Percentiles rank a stretch among this genome's conserved stretches.
phyloP scores from a whole-genome alignment of 192 early-diverging fungal species.

The Neocallimastix lanati region DNA sequence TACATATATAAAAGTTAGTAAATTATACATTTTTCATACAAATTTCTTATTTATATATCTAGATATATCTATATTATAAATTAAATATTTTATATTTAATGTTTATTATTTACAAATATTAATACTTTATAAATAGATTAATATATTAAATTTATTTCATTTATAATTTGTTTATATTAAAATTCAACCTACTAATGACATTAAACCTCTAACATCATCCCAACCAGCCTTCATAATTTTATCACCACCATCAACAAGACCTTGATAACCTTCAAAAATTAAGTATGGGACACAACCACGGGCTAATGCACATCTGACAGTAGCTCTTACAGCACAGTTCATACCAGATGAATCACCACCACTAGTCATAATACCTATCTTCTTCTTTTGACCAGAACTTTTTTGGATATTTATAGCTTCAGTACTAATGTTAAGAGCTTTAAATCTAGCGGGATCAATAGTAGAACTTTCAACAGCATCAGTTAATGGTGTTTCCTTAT shows the following conservation, averaged over 20 bases:
- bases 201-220: constrained; percentile 77
- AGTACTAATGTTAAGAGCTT: neutral
- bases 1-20: too few relatives aligned
- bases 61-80: too few relatives aligned
- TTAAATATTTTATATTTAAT: too few relatives aligned
- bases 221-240: constrained; percentile 69
- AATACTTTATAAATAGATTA: too few relatives aligned
- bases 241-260: constrained; percentile 80
- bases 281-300: constrained; percentile 68
- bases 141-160: too few relatives aligned
- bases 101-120: too few relatives aligned
- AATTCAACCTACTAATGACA: constrained; percentile 19
- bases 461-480: neutral
- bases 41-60: too few relatives aligned
- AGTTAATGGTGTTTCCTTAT: constrained; percentile 25
- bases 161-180: too few relatives aligned
- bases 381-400: constrained; percentile 20
- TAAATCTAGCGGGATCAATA: neutral
- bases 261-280: constrained; percentile 91
- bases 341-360: constrained; percentile 93
- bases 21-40: too few relatives aligned
- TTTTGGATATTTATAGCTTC: neutral
- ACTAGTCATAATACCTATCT: constrained; percentile 82
- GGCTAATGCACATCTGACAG: constrained; percentile 71
- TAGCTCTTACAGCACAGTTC: constrained; percentile 84